Base-by-base conservation (phyloP, 129 eudicot genomes). In the Escallonia rubra region DNA sequence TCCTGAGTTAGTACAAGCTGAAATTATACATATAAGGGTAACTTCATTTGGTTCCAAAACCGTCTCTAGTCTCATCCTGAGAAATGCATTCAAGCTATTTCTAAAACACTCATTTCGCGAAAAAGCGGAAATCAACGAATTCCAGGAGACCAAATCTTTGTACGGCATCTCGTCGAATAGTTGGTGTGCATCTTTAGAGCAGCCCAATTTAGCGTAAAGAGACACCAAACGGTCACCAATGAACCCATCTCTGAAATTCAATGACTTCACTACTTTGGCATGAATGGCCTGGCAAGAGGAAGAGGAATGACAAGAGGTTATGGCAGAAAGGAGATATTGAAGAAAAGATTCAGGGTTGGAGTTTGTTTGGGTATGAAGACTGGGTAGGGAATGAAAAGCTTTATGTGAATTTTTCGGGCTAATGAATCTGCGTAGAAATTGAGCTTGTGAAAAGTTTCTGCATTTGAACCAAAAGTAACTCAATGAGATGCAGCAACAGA, bases 121-220 rank as follows among this genome's bases (percentile, higher is more conserved):
- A 46, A 74, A 75, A 34, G 41, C 54, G 0, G 83, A 66, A 67
- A 84, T 78, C 52, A 69, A 11, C 2, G 83, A 74, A 45, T 84
- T 84, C 81, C 86, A 80, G 41, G 90, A 84, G 61, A 74, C 81
- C 72, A 78, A 66, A 64, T 81, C 87, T 67, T 48, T 85, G 12
- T 72, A 47, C 48, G 91, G 79, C 43, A 85, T 66, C 72, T 81
- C 85, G 43, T 81, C 91, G 44, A 85, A 85, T 85, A 85, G 67
- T 8, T 76, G 53, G 41, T 43, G 76, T 66, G 87, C 87, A 70
- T 69, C 66, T 3, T 11, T 3, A 12, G 64, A 7, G 45, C 6
- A 45, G 8, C 82, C 75, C 49, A 85, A 38, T 66, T 57, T 75
- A 0, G 59, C 64, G 6, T 85, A 85, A 5, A 78, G 4, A 0